Conservation (phyloP, 129 eudicot species). For the Flaveria linearis region DNA sequence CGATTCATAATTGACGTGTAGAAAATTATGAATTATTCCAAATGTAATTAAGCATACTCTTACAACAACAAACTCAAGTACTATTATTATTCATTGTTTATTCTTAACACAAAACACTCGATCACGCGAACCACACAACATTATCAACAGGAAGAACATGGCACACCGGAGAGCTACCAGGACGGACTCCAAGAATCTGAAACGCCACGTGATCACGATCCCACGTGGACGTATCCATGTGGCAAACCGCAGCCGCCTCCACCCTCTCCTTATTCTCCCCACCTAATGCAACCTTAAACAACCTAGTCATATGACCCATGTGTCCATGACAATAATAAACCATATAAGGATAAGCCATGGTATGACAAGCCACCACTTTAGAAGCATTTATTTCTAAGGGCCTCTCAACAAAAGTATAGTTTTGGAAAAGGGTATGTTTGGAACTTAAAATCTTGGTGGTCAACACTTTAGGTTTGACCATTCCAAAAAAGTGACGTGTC, state of each 20-base stretch:
- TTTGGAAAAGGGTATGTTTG: slow-evolving; percentile 34
- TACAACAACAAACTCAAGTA: background rate
- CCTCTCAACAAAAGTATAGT: slow-evolving; percentile 43
- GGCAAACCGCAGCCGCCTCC: slow-evolving; percentile 60
- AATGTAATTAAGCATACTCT: background rate
- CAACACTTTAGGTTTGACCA: slow-evolving; percentile 25
- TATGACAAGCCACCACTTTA: slow-evolving; percentile 56
- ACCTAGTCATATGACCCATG: slow-evolving; percentile 30
- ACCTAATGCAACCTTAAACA: slow-evolving; percentile 40
- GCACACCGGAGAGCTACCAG: slow-evolving; percentile 60
- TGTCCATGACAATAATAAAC: slow-evolving; percentile 74
- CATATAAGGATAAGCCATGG: slow-evolving; percentile 71
- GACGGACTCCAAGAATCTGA: slow-evolving; percentile 42
- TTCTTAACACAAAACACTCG: background rate
- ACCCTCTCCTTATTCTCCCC: slow-evolving; percentile 59
- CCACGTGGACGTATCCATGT: slow-evolving; percentile 70
- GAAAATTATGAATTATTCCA: background rate
- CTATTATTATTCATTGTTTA: slow-evolving; percentile 10
- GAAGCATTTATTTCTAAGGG: slow-evolving; percentile 44
- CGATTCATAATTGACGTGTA: background rate
- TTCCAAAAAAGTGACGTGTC: slow-evolving; percentile 37
- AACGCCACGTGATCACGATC: slow-evolving; percentile 54
- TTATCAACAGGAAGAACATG: slow-evolving; percentile 69
- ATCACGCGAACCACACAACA: slow-evolving; percentile 53
- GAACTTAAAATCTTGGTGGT: slow-evolving; percentile 40